Evolutionary conservation across 495 filamentous ascomycete species (phyloP), one percentile per base, ranked within the genome.

Genomic region (Hamigera avellanea): DNA sequence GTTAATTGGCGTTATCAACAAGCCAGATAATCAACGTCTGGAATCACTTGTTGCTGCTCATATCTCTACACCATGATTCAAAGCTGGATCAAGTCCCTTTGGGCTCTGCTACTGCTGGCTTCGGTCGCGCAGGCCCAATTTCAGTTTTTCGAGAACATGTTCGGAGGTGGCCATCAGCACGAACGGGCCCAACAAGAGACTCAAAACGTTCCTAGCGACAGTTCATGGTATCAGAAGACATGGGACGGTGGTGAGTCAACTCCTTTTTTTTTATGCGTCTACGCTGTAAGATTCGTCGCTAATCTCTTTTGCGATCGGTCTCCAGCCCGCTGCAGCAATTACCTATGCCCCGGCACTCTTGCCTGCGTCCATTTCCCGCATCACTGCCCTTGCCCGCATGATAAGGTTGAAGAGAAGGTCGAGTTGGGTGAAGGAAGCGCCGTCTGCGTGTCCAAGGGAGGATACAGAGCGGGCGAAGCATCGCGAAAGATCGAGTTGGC

Each of bases 331-430:
- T 95, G 87, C 65, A 72, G 80, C 41, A 83, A 86, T 48, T 95
- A 93, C 53, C 75, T 94, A n/a, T 95, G 87, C 51, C 87, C 87
- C 0, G 80, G 76, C 35, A 95, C 86, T 3, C 73, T 95, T 16
- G 80, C 85, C 5, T 95, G 87, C 64, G 87, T 95, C 2, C 77
- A 83, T 52, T 85, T 93, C 68, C 86, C 87, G 6, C 86, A 93
- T 57, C 87, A 95, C 60, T 95, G 87, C 54, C 87, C 87, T 6
- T 95, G 87, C 57, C 67, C 85, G 2, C 87, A 82, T 63, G 80
- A 84, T 6, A 61, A 65, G 12, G 69, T 83, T 31, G 83, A 93
- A 53, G 86, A 95, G 49, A 95, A 95, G 49, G 73, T 88, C 36
- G 87, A 95, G 58, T 61, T 91, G 23, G 81, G 76, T 12, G 82